Conservation (phyloP, 257 asterid species). For the Haberlea rhodopensis region DNA sequence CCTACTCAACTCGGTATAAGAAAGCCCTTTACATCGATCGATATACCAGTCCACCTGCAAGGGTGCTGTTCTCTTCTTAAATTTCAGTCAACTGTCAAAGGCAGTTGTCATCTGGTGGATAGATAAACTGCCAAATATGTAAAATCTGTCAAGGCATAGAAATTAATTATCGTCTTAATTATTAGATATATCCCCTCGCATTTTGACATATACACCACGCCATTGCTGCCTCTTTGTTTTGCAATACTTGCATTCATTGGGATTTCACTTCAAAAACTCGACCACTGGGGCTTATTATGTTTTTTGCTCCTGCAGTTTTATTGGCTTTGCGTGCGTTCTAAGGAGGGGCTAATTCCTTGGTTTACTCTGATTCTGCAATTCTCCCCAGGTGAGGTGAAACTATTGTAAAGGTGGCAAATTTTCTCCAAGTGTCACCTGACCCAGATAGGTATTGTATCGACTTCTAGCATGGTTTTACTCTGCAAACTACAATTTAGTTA, state of each 20-base stretch:
- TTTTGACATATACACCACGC: no score
- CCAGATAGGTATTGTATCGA: conserved; percentile 23
- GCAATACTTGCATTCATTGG: neutral
- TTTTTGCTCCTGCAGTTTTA: conserved; percentile 53
- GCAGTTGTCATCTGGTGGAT: neutral
- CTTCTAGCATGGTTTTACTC: conserved; percentile 17
- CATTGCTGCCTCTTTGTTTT: conserved; percentile 1
- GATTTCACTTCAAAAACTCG: neutral
- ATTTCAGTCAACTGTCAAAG: no score
- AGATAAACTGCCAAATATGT: neutral
- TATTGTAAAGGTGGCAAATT: conserved; percentile 23
- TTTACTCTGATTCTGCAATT: conserved; percentile 25
- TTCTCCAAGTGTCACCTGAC: conserved; percentile 21
- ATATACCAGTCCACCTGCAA: no score
- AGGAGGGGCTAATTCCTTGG: conserved; percentile 21
- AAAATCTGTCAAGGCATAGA: conserved; percentile 1
- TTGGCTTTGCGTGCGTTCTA: conserved; percentile 44
- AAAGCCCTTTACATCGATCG: no score
- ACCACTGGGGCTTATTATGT: neutral
- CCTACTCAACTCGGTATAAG: no score
- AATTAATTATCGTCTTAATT: neutral
- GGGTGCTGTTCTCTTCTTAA: no score
- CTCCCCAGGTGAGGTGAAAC: conserved; percentile 18
- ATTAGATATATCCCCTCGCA: neutral
- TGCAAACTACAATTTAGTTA: conserved; percentile 19